Conservation (phyloP, 2,329 filamentous ascomycete species). For the Phyllosticta citrichinensis region DNA sequence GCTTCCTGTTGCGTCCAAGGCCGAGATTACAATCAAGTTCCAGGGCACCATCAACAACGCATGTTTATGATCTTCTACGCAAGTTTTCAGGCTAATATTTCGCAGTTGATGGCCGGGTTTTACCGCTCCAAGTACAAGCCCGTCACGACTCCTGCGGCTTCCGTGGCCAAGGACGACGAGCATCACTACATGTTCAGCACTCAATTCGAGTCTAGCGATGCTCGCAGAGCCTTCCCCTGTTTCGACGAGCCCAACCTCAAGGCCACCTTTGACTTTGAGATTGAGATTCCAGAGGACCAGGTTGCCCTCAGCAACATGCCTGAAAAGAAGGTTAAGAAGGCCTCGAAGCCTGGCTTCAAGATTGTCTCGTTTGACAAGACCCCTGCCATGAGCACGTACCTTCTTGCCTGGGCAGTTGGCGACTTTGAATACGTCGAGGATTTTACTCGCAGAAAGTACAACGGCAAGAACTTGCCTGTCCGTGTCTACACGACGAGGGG, state of each 20-base stretch:
- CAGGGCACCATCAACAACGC: constrained; percentile 76
- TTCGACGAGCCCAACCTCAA: constrained; percentile 95
- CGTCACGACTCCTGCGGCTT: constrained; percentile 56
- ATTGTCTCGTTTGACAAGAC: constrained; percentile 71
- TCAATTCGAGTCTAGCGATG: constrained; percentile 95
- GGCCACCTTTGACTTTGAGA: constrained; percentile 83
- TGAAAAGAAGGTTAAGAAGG: constrained; percentile 53
- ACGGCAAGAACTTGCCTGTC: constrained; percentile 82
- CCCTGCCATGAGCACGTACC: constrained; percentile 81
- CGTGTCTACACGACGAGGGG: constrained; percentile 92
- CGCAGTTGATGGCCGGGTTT: constrained; percentile 68
- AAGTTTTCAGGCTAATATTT: not conserved
- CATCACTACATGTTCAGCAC: constrained; percentile 72
- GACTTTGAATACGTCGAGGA: constrained; percentile 97
- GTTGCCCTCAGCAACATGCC: constrained; percentile 94
- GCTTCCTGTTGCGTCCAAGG: constrained; percentile 57
- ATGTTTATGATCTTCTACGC: constrained; percentile 4
- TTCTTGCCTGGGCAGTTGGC: constrained; percentile 87
- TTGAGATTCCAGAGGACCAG: constrained; percentile 83
- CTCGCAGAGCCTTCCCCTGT: constrained; percentile 87
- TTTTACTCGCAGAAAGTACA: constrained; percentile 80
- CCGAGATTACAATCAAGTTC: constrained; percentile 60
- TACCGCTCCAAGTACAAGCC: constrained; percentile 93
- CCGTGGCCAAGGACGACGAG: constrained; percentile 63
- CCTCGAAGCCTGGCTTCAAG: constrained; percentile 55